phyloP scores from a whole-genome alignment of 441 rosid genomes.

The Adansonia rubrostipa region DNA sequence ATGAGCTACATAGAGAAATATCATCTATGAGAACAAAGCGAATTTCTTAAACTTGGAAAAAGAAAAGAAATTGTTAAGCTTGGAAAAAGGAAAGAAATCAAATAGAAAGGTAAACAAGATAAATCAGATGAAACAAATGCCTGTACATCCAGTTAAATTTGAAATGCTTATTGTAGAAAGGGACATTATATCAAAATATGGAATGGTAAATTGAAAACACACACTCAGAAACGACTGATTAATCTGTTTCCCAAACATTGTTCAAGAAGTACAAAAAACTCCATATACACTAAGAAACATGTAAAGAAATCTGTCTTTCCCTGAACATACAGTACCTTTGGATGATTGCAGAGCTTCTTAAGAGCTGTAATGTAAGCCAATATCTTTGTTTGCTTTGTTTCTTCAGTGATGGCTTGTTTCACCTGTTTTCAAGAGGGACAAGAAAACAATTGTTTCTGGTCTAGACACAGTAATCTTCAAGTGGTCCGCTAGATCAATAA shows the following conservation, averaged over 20 bases:
- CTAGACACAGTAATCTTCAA: background rate
- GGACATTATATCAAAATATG: background rate
- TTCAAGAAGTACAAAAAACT: slow-evolving; percentile 8
- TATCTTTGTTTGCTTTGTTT: slow-evolving; percentile 80
- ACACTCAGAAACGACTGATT: background rate
- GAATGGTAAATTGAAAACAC: background rate
- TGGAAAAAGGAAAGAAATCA: slow-evolving; percentile 21
- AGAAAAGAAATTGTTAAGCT: background rate
- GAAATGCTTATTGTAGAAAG: background rate
- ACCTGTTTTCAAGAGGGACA: slow-evolving; percentile 57
- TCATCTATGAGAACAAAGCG: background rate
- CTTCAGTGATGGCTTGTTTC: slow-evolving; percentile 79
- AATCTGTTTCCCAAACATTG: background rate
- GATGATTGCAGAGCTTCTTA: slow-evolving; percentile 99
- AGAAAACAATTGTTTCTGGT: background rate
- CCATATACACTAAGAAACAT: background rate
- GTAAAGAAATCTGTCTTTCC: slow-evolving; percentile 20
- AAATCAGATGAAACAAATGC: background rate
- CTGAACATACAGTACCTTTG: slow-evolving; percentile 61
- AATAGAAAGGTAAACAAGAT: slow-evolving; percentile 8
- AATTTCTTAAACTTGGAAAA: slow-evolving; percentile 3
- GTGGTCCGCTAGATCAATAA: slow-evolving; percentile 20
- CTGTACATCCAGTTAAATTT: background rate
- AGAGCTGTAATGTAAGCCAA: slow-evolving; percentile 98
- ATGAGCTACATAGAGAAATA: slow-evolving; percentile 70